Conservation (phyloP, 306 rosid genomes). For the Ceratonia siliqua region DNA sequence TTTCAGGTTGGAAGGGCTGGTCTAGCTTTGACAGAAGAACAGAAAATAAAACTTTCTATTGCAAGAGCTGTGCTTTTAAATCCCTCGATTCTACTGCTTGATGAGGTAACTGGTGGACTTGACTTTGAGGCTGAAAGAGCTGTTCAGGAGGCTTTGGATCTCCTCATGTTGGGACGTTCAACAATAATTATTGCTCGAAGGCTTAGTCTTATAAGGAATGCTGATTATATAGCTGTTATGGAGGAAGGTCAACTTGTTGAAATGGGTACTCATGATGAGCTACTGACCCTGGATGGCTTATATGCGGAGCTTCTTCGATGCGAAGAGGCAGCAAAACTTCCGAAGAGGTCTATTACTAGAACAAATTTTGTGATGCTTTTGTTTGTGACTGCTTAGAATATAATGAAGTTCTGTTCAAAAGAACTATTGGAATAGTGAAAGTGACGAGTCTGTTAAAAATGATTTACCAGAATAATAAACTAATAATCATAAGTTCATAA, state of each 20-base stretch:
- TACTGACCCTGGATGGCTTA: slow-evolving; percentile 74
- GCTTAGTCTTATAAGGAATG: slow-evolving; percentile 98
- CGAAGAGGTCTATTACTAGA: slow-evolving; percentile 70
- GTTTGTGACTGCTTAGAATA: slow-evolving; percentile 20
- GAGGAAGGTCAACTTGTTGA: slow-evolving; percentile 99
- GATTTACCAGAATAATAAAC: slow-evolving; percentile 18
- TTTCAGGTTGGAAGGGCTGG: slow-evolving; percentile 97
- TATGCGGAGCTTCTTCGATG: slow-evolving; percentile 95
- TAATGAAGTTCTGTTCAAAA: not conserved
- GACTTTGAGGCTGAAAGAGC: slow-evolving; percentile 99
- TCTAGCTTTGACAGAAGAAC: slow-evolving; percentile 86
- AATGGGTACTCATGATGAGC: slow-evolving; percentile 97
- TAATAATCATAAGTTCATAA: too few relatives aligned
- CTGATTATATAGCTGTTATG: slow-evolving; percentile 99
- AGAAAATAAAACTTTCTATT: slow-evolving; percentile 92
- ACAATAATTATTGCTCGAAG: slow-evolving; percentile 98
- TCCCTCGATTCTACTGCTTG: slow-evolving; percentile 95
- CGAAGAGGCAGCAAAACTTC: slow-evolving; percentile 99
- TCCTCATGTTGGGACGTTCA: slow-evolving; percentile 97
- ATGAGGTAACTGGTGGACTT: slow-evolving; percentile 99
- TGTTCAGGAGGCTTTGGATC: slow-evolving; percentile 96
- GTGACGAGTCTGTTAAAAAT: not conserved
- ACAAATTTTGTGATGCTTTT: slow-evolving; percentile 20
- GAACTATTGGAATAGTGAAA: slow-evolving; percentile 7
- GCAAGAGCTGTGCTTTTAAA: slow-evolving; percentile 98